These are phyloP conservation scores for Myriosclerotinia duriaeana DNA, from an alignment of 2,329 filamentous ascomycete species.

Conservation along the genomic window DNA sequence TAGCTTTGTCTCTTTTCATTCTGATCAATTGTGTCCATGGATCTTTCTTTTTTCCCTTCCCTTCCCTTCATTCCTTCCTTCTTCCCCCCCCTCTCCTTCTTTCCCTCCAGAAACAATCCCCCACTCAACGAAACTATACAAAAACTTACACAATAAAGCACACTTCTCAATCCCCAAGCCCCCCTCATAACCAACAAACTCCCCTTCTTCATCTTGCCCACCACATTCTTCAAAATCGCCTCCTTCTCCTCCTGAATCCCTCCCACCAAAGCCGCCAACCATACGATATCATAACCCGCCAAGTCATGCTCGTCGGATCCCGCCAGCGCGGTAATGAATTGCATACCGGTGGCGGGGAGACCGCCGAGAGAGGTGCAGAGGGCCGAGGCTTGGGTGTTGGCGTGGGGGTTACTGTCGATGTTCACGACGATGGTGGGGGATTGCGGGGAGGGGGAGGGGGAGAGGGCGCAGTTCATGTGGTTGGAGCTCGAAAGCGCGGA, in stretches of 20 bases:
- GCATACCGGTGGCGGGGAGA: conserved; percentile 39
- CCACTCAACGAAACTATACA: background rate
- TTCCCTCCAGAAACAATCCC: background rate
- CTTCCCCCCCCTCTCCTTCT: no score
- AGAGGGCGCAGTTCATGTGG: background rate
- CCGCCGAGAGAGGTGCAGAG: conserved; percentile 42
- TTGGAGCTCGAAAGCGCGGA: conserved; percentile 38
- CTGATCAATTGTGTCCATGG: accelerated
- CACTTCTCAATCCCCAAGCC: conserved; percentile 46
- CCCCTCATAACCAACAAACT: conserved; percentile 49
- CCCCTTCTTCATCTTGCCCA: conserved; percentile 44
- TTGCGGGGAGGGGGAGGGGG: background rate
- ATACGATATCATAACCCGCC: conserved; percentile 47
- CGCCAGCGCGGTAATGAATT: conserved; percentile 44
- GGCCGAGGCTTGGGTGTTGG: conserved; percentile 40
- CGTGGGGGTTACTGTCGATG: conserved; percentile 44
- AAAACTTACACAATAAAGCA: conserved; percentile 49
- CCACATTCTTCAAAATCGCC: conserved; percentile 43
- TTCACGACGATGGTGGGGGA: conserved; percentile 36
- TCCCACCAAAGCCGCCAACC: conserved; percentile 52
- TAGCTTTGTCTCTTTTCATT: background rate
- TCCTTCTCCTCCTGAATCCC: conserved; percentile 46
- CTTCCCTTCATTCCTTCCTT: no score
- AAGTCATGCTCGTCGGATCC: conserved; percentile 34
- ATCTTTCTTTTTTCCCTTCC: no score